These are phyloP conservation scores for Phytophthora constricta DNA, from an alignment of 352 stramenopile genomes.

Conservation along the genomic window DNA sequence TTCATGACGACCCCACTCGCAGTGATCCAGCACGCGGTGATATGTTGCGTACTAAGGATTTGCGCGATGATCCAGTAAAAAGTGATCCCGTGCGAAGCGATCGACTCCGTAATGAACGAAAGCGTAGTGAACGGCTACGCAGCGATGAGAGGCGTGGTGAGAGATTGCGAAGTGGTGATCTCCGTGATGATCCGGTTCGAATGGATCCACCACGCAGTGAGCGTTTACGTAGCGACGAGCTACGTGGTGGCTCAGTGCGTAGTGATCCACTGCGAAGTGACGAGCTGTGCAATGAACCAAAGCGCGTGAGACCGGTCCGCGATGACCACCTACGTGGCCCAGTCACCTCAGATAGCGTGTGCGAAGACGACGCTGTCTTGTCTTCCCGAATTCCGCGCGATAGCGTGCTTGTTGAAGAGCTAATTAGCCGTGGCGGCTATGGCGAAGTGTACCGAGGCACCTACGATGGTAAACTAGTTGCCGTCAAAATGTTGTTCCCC, in stretches of 20 bases:
- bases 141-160: constrained; percentile 13
- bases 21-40: constrained; percentile 18
- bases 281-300: neutral
- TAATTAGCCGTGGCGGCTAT: constrained; percentile 60
- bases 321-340: constrained; percentile 30
- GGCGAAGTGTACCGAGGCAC: constrained; percentile 60
- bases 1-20: constrained; percentile 17
- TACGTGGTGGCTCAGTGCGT: constrained; percentile 11
- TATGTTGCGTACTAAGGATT: constrained; percentile 1
- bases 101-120: neutral
- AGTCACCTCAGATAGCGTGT: constrained; percentile 44
- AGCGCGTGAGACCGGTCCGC: constrained; percentile 18
- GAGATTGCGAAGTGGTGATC: constrained; percentile 4
- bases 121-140: constrained; percentile 12
- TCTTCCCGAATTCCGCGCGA: constrained; percentile 52
- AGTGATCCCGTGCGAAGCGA: constrained; percentile 2
- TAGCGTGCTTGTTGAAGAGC: constrained; percentile 38
- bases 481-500: constrained; percentile 61
- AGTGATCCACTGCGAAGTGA: constrained; percentile 9
- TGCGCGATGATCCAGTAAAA: neutral
- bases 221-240: constrained; percentile 8
- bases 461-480: constrained; percentile 43
- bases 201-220: constrained; percentile 24
- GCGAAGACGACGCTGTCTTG: constrained; percentile 53
- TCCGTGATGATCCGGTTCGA: neutral